Conservation (phyloP, 768 basidiomycete species). For the Coprinopsis cinerea region DNA sequence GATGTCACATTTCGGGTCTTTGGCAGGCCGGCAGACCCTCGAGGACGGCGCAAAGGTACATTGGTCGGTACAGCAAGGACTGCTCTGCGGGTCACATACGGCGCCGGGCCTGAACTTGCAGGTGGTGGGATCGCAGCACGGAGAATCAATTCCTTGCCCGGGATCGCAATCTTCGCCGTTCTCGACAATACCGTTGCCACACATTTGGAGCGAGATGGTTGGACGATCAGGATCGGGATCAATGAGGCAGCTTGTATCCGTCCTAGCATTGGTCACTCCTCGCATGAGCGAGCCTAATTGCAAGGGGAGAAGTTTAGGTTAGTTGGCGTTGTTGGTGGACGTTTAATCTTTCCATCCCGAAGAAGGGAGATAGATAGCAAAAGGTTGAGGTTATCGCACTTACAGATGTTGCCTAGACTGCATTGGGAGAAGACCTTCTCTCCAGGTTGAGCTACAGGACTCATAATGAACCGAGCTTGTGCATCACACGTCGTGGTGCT, state of each 20-base stretch:
- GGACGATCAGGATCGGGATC: conserved; percentile 43
- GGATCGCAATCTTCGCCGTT: conserved; percentile 87
- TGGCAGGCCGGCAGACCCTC: conserved; percentile 65
- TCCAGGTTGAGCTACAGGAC: conserved; percentile 56
- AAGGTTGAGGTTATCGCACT: conserved; percentile 17
- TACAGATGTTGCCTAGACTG: conserved; percentile 81
- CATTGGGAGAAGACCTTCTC: conserved; percentile 76
- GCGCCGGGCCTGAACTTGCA: conserved; percentile 73
- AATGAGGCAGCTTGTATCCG: conserved; percentile 65
- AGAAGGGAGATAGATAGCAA: background rate
- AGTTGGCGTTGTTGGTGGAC: background rate
- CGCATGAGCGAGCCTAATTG: conserved; percentile 57
- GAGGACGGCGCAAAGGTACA: conserved; percentile 66
- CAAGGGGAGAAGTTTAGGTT: background rate
- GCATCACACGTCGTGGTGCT: conserved; percentile 56
- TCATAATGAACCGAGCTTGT: conserved; percentile 74
- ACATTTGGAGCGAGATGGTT: conserved; percentile 64
- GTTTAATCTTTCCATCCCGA: background rate
- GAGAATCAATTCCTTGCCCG: conserved; percentile 48
- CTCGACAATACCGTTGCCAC: conserved; percentile 81
- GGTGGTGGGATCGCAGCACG: conserved; percentile 68
- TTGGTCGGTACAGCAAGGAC: conserved; percentile 63
- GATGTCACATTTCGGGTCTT: conserved; percentile 63
- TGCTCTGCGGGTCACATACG: conserved; percentile 73
- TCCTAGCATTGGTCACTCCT: conserved; percentile 32